phyloP scores from a whole-genome alignment of 1,284 basidiomycete genomes.

The Ceratobasidium sp. region DNA sequence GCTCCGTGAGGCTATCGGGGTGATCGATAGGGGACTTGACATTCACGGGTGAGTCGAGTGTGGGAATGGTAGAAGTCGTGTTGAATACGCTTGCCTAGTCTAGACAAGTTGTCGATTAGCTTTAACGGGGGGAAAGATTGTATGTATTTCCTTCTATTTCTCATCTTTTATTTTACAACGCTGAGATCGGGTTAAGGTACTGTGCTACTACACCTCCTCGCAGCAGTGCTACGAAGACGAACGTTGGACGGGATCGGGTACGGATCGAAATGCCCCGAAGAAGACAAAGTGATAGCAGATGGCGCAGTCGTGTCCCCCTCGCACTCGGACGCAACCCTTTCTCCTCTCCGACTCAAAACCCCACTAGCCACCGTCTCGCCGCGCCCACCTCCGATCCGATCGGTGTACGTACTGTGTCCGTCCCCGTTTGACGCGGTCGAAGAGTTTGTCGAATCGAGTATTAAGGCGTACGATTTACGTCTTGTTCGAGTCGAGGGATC shows the following conservation, averaged over 20 bases:
- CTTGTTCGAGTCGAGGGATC: conserved; percentile 73
- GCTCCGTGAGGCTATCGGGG: conserved; percentile 80
- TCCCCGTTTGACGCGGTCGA: conserved; percentile 91
- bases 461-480: conserved; percentile 80
- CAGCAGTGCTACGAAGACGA: conserved; percentile 73
- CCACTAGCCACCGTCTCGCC: neutral
- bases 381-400: conserved; percentile 68
- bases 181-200: conserved; percentile 73
- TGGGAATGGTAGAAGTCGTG: neutral
- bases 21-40: conserved; percentile 82
- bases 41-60: conserved; percentile 72
- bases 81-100: conserved; percentile 59
- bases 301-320: conserved; percentile 28
- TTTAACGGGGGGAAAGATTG: conserved; percentile 99
- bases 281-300: conserved; percentile 29
- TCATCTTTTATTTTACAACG: neutral
- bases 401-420: conserved; percentile 90
- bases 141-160: conserved; percentile 61
- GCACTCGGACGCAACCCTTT: conserved; percentile 31
- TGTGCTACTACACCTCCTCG: conserved; percentile 91
- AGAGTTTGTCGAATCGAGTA: conserved; percentile 79
- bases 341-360: neutral
- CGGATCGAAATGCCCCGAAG: conserved; percentile 10
- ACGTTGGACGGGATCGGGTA: conserved; percentile 34
- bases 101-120: conserved; percentile 81